These are phyloP conservation scores for Rhynchospora tenuis DNA, from an alignment of 176 grass and related monocot genomes.

Conservation along the genomic window DNA sequence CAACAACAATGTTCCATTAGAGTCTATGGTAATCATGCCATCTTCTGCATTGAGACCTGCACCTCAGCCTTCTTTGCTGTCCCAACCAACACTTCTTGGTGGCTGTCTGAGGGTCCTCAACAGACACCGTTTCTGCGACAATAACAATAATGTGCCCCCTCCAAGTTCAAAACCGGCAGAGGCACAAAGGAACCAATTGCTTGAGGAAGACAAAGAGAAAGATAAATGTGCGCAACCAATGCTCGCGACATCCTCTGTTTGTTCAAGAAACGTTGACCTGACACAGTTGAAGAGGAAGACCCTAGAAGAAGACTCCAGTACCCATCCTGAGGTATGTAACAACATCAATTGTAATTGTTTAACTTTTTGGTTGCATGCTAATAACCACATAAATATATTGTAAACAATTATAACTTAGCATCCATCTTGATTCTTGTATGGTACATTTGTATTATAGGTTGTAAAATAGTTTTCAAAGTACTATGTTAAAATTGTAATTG, in stretches of 20 bases:
- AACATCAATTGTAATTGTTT: background rate
- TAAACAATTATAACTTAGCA: background rate
- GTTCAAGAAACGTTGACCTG: constrained; percentile 25
- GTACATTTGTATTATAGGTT: background rate
- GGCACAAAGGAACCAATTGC: background rate
- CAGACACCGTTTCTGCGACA: background rate
- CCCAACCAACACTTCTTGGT: background rate
- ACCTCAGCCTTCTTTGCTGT: background rate
- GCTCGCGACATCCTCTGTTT: constrained; percentile 18
- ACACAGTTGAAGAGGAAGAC: constrained; percentile 20
- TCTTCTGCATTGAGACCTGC: background rate
- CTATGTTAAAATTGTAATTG: background rate
- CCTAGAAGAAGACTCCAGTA: background rate
- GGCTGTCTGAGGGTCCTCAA: background rate
- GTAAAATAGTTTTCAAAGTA: background rate
- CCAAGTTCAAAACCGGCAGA: background rate
- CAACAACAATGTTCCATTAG: background rate
- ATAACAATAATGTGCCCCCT: background rate
- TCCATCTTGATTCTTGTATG: background rate
- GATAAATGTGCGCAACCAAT: background rate
- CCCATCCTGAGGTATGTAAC: background rate
- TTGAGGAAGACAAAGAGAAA: background rate
- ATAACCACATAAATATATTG: background rate
- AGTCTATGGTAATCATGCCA: constrained; percentile 18
- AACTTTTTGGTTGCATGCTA: background rate